These are phyloP conservation scores for Retiboletus flavoniger DNA, from an alignment of 1,284 basidiomycete genomes.

Conservation along the genomic window DNA sequence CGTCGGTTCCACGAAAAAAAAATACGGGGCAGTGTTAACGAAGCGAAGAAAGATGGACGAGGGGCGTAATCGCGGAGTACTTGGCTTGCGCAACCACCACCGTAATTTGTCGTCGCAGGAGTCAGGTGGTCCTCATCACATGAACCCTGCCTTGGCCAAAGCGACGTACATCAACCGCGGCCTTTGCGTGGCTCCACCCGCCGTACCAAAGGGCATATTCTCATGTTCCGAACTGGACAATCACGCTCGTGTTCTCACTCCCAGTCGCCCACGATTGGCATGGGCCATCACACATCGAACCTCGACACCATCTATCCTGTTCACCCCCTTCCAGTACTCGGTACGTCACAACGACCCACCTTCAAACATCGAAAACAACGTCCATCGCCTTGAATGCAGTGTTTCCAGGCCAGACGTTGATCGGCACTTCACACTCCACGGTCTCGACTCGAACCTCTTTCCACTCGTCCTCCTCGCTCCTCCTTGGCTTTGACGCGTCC, in stretches of 20 bases:
- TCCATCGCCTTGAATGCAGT: conserved; percentile 83
- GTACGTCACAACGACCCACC: background rate
- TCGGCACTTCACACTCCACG: conserved; percentile 90
- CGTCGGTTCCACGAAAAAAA: background rate
- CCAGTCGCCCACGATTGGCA: background rate
- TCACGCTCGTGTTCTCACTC: background rate
- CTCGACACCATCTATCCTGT: too few species aligned
- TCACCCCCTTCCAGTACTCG: too few species aligned
- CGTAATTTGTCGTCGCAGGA: conserved; percentile 19
- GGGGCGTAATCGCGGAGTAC: background rate
- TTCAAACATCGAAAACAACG: conserved; percentile 62
- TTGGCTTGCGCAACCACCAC: background rate
- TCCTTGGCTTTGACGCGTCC: conserved; percentile 21
- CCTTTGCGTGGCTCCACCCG: conserved; percentile 1
- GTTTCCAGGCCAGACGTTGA: conserved; percentile 84
- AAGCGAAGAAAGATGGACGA: background rate
- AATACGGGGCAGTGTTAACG: background rate
- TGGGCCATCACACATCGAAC: too few species aligned
- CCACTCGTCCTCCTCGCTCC: conserved; percentile 58
- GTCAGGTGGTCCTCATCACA: conserved; percentile 16
- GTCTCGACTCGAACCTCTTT: conserved; percentile 66
- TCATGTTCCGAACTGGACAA: too few species aligned
- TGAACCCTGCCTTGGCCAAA: background rate
- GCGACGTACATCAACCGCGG: conserved; percentile 10
- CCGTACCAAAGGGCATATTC: background rate